Percentiles rank a stretch among this genome's conserved stretches.
These are phyloP conservation scores for Ananas comosus DNA, from an alignment of 176 grass and related monocot species.

Conservation along the genomic window DNA sequence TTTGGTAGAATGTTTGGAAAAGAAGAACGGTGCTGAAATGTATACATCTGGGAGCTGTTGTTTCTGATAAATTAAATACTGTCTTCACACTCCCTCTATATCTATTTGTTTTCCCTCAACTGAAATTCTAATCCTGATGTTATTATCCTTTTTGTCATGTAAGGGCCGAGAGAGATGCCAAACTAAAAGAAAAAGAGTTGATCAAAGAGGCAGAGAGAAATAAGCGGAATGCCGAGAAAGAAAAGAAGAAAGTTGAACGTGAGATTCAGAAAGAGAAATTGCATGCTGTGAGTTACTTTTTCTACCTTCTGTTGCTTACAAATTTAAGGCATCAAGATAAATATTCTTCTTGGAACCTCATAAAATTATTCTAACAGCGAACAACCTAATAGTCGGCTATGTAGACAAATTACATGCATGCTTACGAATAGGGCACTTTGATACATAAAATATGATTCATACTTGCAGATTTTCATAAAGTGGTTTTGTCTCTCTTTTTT, in stretches of 20 bases:
- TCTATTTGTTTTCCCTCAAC: constrained; percentile 11
- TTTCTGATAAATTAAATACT: not conserved
- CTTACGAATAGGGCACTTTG: not conserved
- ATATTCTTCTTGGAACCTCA: too few relatives aligned
- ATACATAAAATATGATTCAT: not conserved
- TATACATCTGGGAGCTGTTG: constrained; percentile 20
- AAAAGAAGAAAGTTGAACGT: constrained; percentile 32
- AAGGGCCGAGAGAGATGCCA: constrained; percentile 46
- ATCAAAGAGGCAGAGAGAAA: constrained; percentile 38
- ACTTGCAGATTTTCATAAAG: not conserved
- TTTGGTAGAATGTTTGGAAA: constrained; percentile 42
- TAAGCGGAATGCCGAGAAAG: constrained; percentile 28
- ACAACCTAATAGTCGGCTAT: too few relatives aligned
- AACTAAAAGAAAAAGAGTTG: constrained; percentile 40
- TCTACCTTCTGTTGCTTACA: not conserved
- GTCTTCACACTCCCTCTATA: not conserved
- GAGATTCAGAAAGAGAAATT: constrained; percentile 43
- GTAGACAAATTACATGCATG: too few relatives aligned
- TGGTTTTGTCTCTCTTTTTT: not conserved
- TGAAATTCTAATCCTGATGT: constrained; percentile 13
- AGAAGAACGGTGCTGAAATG: constrained; percentile 47
- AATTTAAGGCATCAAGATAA: constrained; percentile 9
- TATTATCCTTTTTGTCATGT: constrained; percentile 6
- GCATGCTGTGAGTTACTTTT: constrained; percentile 38
- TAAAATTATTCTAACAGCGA: too few relatives aligned